These are phyloP conservation scores for Fusarium chlamydosporum DNA, from an alignment of 2,329 filamentous ascomycete genomes.

Conservation along the genomic window DNA sequence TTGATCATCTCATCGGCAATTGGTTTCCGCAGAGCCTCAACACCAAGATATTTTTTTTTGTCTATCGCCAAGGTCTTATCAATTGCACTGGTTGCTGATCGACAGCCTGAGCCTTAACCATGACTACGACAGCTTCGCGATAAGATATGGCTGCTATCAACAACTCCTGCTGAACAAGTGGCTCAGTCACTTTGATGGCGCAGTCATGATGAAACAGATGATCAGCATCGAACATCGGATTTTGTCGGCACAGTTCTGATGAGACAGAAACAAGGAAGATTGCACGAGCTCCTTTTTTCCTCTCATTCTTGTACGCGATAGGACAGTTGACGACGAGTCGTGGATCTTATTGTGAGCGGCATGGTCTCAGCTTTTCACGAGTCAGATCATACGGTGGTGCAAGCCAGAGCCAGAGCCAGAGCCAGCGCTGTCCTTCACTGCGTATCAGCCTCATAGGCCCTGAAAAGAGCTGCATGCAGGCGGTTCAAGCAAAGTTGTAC, in stretches of 20 bases:
- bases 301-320: constrained; percentile 6
- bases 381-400: constrained; percentile 20
- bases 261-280: not conserved
- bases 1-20: constrained; percentile 31
- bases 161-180: not conserved
- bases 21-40: constrained; percentile 45
- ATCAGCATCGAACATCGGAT: constrained; percentile 26
- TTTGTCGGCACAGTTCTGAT: constrained; percentile 31
- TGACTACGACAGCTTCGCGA: constrained; percentile 13
- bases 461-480: constrained; percentile 44
- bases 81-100: constrained; percentile 21
- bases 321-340: constrained; percentile 25
- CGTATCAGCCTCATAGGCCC: constrained; percentile 17
- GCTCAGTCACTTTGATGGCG: constrained; percentile 10
- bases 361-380: constrained; percentile 28
- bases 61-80: constrained; percentile 27
- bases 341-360: constrained; percentile 32
- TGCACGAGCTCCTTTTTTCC: not conserved
- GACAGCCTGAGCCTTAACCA: constrained; percentile 12
- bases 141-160: constrained; percentile 32
- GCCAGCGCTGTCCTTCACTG: constrained; percentile 2
- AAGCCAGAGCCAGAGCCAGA: not conserved
- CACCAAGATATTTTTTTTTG: constrained; percentile 1
- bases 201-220: constrained; percentile 25
- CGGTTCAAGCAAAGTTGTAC: constrained; percentile 42